phyloP scores from a whole-genome alignment of 495 filamentous ascomycete genomes.

The Podospora sp. region DNA sequence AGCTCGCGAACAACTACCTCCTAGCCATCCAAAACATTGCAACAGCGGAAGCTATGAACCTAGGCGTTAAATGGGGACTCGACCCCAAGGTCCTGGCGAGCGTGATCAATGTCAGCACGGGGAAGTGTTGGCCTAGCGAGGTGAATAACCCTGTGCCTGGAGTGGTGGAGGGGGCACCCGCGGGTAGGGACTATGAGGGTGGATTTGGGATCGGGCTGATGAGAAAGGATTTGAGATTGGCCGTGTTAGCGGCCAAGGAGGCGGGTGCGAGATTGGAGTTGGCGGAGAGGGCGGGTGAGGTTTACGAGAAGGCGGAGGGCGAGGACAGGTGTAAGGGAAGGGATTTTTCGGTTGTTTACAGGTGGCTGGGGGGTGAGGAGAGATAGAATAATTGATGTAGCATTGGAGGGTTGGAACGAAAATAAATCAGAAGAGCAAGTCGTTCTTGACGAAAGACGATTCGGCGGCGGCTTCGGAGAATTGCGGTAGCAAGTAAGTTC shows the following conservation, averaged over 20 bases:
- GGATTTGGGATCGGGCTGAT: conserved; percentile 85
- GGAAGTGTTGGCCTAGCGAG: conserved; percentile 89
- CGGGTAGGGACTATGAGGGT: conserved; percentile 72
- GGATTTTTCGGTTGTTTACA: conserved; percentile 86
- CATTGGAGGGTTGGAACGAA: too few relatives aligned
- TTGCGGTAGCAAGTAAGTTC: too few relatives aligned
- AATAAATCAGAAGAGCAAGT: too few relatives aligned
- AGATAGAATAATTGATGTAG: too few relatives aligned
- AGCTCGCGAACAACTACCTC: conserved; percentile 93
- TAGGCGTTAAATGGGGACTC: conserved; percentile 82
- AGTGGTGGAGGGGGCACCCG: conserved; percentile 73
- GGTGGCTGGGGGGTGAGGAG: conserved; percentile 63
- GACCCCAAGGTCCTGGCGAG: conserved; percentile 76
- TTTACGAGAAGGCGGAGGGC: conserved; percentile 67
- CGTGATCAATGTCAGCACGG: conserved; percentile 83
- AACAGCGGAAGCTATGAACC: conserved; percentile 89
- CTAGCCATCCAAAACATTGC: conserved; percentile 91
- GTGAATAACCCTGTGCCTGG: conserved; percentile 91
- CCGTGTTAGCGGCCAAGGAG: conserved; percentile 71
- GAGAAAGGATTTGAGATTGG: conserved; percentile 79
- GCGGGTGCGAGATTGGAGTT: conserved; percentile 67
- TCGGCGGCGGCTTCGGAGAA: too few relatives aligned
- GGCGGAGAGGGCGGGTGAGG: conserved; percentile 62
- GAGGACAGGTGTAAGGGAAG: conserved; percentile 64
- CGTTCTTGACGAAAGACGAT: too few relatives aligned